Percentiles rank a stretch among this genome's conserved stretches.
These are phyloP conservation scores for Phytophthora cryptogea DNA, from an alignment of 352 stramenopile species.

Conservation along the genomic window DNA sequence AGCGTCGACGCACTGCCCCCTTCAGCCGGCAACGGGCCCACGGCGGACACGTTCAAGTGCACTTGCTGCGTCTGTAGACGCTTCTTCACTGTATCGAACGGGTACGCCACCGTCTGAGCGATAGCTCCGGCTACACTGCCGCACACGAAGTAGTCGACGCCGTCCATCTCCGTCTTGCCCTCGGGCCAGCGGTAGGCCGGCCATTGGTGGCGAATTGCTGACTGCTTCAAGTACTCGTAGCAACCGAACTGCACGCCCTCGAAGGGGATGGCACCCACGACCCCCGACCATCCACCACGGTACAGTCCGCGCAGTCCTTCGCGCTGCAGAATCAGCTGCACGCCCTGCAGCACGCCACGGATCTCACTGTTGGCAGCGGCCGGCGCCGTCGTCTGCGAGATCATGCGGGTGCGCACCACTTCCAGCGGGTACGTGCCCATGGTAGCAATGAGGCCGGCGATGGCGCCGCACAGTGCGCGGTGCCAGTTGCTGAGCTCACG, in stretches of 20 bases:
- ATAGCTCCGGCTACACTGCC: constrained; percentile 72
- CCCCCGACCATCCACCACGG: constrained; percentile 61
- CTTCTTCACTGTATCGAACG: constrained; percentile 88
- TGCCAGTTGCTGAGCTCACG: constrained; percentile 52
- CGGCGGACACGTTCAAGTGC: constrained; percentile 24
- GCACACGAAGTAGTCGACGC: constrained; percentile 78
- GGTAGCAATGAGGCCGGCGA: constrained; percentile 69
- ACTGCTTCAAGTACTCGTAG: constrained; percentile 81
- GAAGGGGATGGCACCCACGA: constrained; percentile 79
- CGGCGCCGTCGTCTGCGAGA: constrained; percentile 50
- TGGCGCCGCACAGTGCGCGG: constrained; percentile 58
- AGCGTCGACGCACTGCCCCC: constrained; percentile 29
- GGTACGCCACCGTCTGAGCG: constrained; percentile 84
- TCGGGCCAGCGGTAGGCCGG: constrained; percentile 65
- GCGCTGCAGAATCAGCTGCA: constrained; percentile 58
- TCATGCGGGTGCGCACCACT: constrained; percentile 83
- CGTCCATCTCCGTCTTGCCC: constrained; percentile 70
- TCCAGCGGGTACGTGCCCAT: constrained; percentile 83
- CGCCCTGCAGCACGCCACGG: constrained; percentile 57
- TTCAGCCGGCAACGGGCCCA: constrained; percentile 23
- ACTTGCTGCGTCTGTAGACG: constrained; percentile 67
- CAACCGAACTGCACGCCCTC: constrained; percentile 85
- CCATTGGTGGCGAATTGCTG: constrained; percentile 50
- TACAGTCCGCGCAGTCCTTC: constrained; percentile 80
- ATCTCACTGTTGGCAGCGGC: constrained; percentile 49